Evolutionary conservation across 1,139 yeast genomes (phyloP), one percentile per base, ranked within the genome.

Genomic region (Sporopachydermia cereana): DNA sequence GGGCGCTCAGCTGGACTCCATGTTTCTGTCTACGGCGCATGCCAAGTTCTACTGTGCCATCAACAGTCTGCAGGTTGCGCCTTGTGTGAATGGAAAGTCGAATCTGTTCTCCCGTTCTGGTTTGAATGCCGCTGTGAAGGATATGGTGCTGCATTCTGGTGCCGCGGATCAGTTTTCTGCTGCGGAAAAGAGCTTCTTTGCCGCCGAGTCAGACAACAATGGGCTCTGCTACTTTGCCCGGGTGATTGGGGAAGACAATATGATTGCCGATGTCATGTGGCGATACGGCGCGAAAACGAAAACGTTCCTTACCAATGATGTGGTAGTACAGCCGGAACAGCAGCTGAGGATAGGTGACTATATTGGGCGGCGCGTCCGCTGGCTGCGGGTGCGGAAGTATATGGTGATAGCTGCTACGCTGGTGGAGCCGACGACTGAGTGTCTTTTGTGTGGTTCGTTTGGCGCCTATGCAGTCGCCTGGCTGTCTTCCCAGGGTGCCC

Each of bases 21-120:
- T 85, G 85, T 86, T 85, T 59, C 66, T 86, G 57, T 70, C 81
- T 44, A 81, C 95, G 0, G 77, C 94, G 1, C 96, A 86, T 62
- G 77, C 89, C 47, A 85, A 85, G 62, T 85, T 86, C 59, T 86
- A 86, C 60, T 76, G 81, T 3, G 79, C 85, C 30, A 76, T 86
- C 55, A 86, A 86, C 59, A 75, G 78, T 49, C 63, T 82, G 16
- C 76, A 81, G n/a, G 64, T 84, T 21, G 95, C 95, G 0, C 94
- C 96, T 0, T 86, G 96, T 63, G 94, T 86, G 44, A 86, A 84
- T 68, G 96, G 96, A n/a, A 86, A 88, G 59, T 83, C 94, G 21
- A 86, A 86, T 58, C 57, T 86, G 43, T 86, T 84, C 59, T 68
- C 93, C 20, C 69, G 77, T 43, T 75, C 85, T 1, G 85, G 77